phyloP scores from a whole-genome alignment of 345 rosid species.

The Melastoma malabathricum region DNA sequence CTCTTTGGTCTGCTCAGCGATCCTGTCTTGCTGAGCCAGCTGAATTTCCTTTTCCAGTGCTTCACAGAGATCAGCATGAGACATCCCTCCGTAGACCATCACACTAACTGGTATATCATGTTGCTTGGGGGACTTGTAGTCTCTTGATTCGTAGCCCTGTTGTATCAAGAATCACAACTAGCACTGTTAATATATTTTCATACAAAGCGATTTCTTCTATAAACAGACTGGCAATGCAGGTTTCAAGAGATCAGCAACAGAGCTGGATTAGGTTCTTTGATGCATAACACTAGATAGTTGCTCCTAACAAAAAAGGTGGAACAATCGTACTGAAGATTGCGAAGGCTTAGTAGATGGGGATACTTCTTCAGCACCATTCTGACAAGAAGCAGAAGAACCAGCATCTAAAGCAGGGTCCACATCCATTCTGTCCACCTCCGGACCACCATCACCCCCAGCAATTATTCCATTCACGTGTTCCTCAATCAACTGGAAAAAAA shows the following conservation, averaged over 20 bases:
- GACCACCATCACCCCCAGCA: slow-evolving; percentile 5
- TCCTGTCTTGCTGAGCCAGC: slow-evolving; percentile 34
- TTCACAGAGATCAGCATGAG: slow-evolving; percentile 24
- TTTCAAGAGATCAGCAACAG: too few species aligned
- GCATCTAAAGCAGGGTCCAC: slow-evolving; percentile 10
- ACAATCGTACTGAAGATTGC: slow-evolving; percentile 20
- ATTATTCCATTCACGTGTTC: slow-evolving; percentile 15
- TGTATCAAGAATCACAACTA: background rate
- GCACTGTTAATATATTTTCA: too few species aligned
- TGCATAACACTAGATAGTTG: too few species aligned
- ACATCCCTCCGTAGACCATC: slow-evolving; percentile 32
- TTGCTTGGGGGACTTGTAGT: slow-evolving; percentile 20
- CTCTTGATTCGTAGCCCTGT: slow-evolving; percentile 23
- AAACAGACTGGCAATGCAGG: too few species aligned
- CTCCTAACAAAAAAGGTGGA: background rate
- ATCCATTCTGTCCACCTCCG: slow-evolving; percentile 12
- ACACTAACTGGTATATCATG: slow-evolving; percentile 28
- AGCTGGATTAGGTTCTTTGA: too few species aligned
- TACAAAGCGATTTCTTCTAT: too few species aligned
- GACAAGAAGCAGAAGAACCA: slow-evolving; percentile 7
- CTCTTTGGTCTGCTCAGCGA: slow-evolving; percentile 40
- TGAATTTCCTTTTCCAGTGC: slow-evolving; percentile 34
- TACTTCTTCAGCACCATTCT: slow-evolving; percentile 18
- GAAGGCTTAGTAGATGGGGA: slow-evolving; percentile 12
- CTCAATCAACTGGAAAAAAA: slow-evolving; percentile 29